These are phyloP conservation scores for Paxillus involutus DNA, from an alignment of 768 basidiomycete genomes.

Conservation along the genomic window DNA sequence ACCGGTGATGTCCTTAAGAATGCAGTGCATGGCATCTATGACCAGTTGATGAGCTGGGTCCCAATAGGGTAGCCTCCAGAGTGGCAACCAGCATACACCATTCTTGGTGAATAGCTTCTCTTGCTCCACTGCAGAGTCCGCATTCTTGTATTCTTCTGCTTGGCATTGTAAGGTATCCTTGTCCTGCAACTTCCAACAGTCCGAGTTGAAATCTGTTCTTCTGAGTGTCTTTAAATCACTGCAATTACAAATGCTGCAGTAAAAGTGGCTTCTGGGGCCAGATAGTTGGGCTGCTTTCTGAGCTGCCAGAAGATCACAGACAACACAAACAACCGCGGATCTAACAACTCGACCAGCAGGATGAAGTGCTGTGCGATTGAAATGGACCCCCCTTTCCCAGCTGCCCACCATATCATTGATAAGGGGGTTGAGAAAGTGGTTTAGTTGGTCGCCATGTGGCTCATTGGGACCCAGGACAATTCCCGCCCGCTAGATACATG, in stretches of 20 bases:
- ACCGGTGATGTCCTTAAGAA: not conserved
- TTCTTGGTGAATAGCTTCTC: not conserved
- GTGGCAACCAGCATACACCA: constrained; percentile 15
- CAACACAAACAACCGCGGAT: constrained; percentile 16
- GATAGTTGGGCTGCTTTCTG: constrained; percentile 29
- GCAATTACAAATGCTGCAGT: constrained; percentile 32
- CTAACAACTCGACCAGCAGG: constrained; percentile 3
- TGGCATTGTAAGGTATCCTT: not conserved
- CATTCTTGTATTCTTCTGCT: not conserved
- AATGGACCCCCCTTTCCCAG: no score
- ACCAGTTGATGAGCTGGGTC: constrained; percentile 15
- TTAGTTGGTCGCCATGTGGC: constrained; percentile 25
- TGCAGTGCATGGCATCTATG: constrained; percentile 24
- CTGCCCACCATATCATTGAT: constrained; percentile 24
- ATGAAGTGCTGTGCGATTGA: constrained; percentile 2
- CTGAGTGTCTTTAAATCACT: constrained; percentile 1
- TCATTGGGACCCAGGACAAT: constrained; percentile 33
- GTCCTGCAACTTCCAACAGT: not conserved
- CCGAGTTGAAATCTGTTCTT: not conserved
- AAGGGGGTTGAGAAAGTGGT: constrained; percentile 30
- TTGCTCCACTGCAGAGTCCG: not conserved
- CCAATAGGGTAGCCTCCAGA: constrained; percentile 24
- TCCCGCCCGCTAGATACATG: constrained; percentile 28
- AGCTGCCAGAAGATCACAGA: constrained; percentile 32
- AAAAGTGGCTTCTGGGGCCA: constrained; percentile 20